Conservation (phyloP, 2,329 filamentous ascomycete genomes). For the Hymenoscyphus scutula region DNA sequence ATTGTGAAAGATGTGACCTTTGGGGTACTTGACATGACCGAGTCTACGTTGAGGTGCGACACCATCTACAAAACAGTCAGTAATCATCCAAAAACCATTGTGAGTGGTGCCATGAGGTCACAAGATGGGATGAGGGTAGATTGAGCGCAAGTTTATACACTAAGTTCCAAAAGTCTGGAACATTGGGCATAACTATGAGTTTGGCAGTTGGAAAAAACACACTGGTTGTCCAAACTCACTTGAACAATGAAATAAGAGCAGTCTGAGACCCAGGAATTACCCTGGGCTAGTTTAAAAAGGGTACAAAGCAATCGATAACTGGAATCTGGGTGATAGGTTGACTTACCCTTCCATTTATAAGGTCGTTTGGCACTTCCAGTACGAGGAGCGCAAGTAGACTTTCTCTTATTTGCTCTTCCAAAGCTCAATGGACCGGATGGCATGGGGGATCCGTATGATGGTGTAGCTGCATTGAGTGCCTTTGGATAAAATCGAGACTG, state of each 20-base stretch:
- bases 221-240: not conserved
- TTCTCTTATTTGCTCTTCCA: not conserved
- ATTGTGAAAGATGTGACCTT: constrained; percentile 3
- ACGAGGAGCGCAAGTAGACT: not conserved
- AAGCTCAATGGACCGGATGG: not conserved
- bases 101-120: not conserved
- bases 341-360: constrained; percentile 1
- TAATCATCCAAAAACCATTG: not conserved
- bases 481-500: not conserved
- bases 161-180: not conserved
- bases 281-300: not conserved
- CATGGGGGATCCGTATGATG: not conserved
- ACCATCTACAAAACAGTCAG: not conserved
- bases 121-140: not conserved
- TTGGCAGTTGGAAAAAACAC: not conserved
- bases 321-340: not conserved
- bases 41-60: constrained; percentile 3
- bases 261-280: too few relatives aligned
- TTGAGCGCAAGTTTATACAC: not conserved
- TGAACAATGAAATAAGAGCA: not conserved
- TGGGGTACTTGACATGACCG: constrained; percentile 11
- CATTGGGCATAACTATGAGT: not conserved
- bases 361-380: not conserved
- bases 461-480: not conserved
- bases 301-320: not conserved